Base-by-base conservation (phyloP, 345 rosid species). In the Alliaria petiolata region DNA sequence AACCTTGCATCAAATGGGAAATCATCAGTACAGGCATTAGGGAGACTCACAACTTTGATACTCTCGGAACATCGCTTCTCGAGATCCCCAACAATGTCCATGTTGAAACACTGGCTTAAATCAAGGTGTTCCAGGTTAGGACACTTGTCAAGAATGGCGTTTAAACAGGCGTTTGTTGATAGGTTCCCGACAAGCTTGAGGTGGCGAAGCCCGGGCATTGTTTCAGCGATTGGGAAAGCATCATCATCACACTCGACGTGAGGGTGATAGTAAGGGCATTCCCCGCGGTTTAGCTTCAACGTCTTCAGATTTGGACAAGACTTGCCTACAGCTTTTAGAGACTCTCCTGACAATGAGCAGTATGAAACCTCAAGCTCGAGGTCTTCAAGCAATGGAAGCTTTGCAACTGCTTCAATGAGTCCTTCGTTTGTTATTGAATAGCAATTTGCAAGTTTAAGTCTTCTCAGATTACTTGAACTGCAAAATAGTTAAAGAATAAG, bases 351-450 rank as follows among this genome's bases (percentile, higher is more conserved):
- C 6, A 63, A 6, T 8, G 20, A 1, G 34, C 49, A 82, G 62
- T 47, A 71, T 8, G 85, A 81, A 63, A 85, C n/a, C 22, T 87
- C 90, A 8, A 91, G 84, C 22, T 87, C 90, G 8, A 91, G 84
- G n/a, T 81, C 87, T 79, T 91, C 91, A 5, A 91, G 82, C 57
- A 76, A 65, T 13, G 85, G 84, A 63, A 85, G 70, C 40, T 78
- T 83, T 44, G 33, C 20, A 62, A 81, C 82, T 22, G 78, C 83
- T 76, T 64, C 73, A 2, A 35, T 46, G 59, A 86, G 54, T 53
- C 85, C 90, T 15, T 74, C 70, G 31, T 81, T 81, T 4, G 87
- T 51, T 50, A 91, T 34, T n/a, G 6, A 0, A 54, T 56, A 0
- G 67, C 87, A 83, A 4, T 0, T 15, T 14, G 54, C 69, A 19